Percentiles rank a stretch among this genome's conserved stretches.
phyloP scores from a whole-genome alignment of 2,329 filamentous ascomycete genomes.

The Colletotrichum sp. region DNA sequence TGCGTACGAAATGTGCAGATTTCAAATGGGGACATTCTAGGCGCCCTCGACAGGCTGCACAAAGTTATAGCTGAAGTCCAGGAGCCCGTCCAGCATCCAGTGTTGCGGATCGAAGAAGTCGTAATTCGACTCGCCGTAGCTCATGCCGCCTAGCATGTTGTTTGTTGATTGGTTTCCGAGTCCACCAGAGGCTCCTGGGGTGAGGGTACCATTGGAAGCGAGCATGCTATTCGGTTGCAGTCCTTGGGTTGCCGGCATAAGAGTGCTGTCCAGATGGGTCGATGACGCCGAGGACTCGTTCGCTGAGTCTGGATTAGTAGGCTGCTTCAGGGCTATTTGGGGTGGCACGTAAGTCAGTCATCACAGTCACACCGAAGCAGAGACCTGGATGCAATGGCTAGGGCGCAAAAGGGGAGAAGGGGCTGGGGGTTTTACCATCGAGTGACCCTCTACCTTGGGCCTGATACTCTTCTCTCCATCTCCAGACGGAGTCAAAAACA shows the following conservation, averaged over 20 bases:
- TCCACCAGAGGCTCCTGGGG: slow-evolving; percentile 51
- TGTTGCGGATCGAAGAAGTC: slow-evolving; percentile 92
- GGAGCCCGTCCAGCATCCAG: slow-evolving; percentile 88
- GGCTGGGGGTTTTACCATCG: slow-evolving; percentile 61
- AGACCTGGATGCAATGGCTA: slow-evolving; percentile 23
- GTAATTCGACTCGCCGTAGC: slow-evolving; percentile 72
- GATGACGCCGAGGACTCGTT: slow-evolving; percentile 75
- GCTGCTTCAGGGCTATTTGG: slow-evolving; percentile 73
- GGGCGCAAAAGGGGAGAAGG: background rate
- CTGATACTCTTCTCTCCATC: slow-evolving; percentile 82
- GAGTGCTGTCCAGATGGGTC: slow-evolving; percentile 65
- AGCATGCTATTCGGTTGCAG: slow-evolving; percentile 54
- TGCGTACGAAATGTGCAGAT: background rate
- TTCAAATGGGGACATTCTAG: slow-evolving; percentile 28
- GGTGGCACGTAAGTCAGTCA: slow-evolving; percentile 31
- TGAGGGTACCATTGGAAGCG: slow-evolving; percentile 55
- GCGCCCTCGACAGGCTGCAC: slow-evolving; percentile 58
- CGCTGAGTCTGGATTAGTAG: slow-evolving; percentile 82
- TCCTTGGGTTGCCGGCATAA: slow-evolving; percentile 52
- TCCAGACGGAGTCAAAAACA: slow-evolving; percentile 84
- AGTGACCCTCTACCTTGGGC: slow-evolving; percentile 71
- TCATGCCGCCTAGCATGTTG: slow-evolving; percentile 53
- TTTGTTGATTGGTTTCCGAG: slow-evolving; percentile 26
- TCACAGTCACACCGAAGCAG: slow-evolving; percentile 24
- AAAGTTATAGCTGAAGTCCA: slow-evolving; percentile 78